Evolutionary conservation across 2,329 filamentous ascomycete species (phyloP).

Genomic region (Raffaelea ambrosiae): DNA sequence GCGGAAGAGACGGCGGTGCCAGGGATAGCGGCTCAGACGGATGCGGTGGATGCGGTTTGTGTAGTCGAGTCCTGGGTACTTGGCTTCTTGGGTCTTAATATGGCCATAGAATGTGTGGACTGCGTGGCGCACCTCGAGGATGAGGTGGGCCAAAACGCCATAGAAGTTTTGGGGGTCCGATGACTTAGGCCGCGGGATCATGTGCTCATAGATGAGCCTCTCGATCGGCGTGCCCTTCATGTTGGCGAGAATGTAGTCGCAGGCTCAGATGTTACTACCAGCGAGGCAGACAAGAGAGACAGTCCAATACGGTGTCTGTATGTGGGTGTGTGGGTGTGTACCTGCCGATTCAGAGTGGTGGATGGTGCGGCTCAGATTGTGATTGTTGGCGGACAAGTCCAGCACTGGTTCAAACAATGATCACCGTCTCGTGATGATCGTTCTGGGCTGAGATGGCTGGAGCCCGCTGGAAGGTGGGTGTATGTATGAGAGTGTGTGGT

Average conservation of each 20-base stretch:
- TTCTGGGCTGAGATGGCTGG: no score
- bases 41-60: constrained; percentile 63
- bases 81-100: constrained; percentile 69
- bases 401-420: no score
- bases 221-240: constrained; percentile 69
- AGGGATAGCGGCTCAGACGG: constrained; percentile 67
- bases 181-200: constrained; percentile 60
- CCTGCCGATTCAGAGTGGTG: background rate
- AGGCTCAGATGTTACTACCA: no score
- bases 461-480: no score
- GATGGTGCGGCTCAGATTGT: background rate
- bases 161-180: constrained; percentile 66
- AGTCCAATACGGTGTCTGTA: no score
- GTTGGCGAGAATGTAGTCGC: constrained; percentile 15
- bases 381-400: background rate
- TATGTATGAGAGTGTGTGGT: no score
- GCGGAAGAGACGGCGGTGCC: constrained; percentile 68
- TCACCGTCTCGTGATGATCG: no score
- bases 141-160: constrained; percentile 60
- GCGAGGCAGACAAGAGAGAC: no score
- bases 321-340: no score
- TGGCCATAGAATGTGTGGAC: constrained; percentile 72
- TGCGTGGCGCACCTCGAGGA: constrained; percentile 71
- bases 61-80: constrained; percentile 77
- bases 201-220: constrained; percentile 63